Conservation (phyloP, 208 protist genomes). For the Wallacemonas sp. region DNA sequence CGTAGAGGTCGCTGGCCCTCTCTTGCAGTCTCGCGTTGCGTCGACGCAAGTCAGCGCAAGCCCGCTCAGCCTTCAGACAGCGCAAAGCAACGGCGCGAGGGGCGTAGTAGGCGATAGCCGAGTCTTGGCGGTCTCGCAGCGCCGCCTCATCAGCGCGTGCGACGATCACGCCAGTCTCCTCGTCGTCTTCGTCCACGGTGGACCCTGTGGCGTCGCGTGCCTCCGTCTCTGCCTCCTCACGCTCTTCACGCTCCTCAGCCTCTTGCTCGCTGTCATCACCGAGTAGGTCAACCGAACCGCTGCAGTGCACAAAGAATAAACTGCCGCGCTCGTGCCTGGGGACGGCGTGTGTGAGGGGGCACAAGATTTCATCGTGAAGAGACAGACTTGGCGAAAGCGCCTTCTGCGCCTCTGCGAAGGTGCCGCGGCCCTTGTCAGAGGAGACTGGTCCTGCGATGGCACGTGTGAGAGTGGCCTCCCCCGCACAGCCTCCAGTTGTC, state of each 20-base stretch:
- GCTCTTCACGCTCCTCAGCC: slow-evolving; percentile 1
- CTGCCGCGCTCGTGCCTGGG: slow-evolving; percentile 15
- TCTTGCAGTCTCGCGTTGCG: slow-evolving; percentile 23
- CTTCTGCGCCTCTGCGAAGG: not conserved
- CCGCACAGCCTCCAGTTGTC: not conserved
- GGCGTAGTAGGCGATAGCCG: slow-evolving; percentile 16
- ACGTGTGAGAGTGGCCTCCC: not conserved
- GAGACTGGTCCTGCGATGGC: too few species aligned
- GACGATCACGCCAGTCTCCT: slow-evolving; percentile 1
- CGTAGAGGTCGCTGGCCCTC: slow-evolving; percentile 35
- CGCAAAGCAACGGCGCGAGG: slow-evolving; percentile 20
- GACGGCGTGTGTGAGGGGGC: slow-evolving; percentile 30
- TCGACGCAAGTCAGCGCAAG: slow-evolving; percentile 13
- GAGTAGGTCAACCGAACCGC: slow-evolving; percentile 22
- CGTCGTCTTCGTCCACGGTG: slow-evolving; percentile 12
- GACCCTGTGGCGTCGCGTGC: not conserved
- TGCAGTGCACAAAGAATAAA: slow-evolving; percentile 55
- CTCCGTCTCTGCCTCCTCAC: not conserved
- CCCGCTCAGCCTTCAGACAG: slow-evolving; percentile 32
- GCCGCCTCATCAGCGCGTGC: not conserved
- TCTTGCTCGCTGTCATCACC: slow-evolving; percentile 22
- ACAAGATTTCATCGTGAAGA: slow-evolving; percentile 55
- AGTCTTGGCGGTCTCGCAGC: not conserved
- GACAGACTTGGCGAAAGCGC: slow-evolving; percentile 13
- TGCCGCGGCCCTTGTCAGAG: too few species aligned